A percentile compares a stretch with the other conserved stretches of the same genome.
Conservation (phyloP, 495 filamentous ascomycete genomes). For the Delitschia confertaspora region DNA sequence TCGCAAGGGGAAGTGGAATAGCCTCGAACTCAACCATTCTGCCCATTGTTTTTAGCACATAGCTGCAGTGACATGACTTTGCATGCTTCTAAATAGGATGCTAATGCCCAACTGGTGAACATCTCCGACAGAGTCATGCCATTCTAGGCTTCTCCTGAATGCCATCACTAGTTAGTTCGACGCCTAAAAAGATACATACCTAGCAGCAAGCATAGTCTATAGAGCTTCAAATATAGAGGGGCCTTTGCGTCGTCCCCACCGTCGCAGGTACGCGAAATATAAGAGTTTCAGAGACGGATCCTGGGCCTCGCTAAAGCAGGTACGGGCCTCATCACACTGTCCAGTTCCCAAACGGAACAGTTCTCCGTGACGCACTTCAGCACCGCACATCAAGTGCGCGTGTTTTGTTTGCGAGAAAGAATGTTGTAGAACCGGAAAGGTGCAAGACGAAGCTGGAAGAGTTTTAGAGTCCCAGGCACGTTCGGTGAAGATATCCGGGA, state of each 20-base stretch:
- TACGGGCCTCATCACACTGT: constrained; percentile 8
- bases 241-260: background rate
- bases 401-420: background rate
- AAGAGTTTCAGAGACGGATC: constrained; percentile 18
- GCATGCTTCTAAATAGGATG: constrained; percentile 2
- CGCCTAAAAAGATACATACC: background rate
- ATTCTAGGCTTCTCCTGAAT: background rate
- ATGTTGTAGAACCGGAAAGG: constrained; percentile 6
- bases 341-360: constrained; percentile 24
- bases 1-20: background rate
- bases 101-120: constrained; percentile 2
- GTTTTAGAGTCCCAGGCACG: constrained; percentile 12
- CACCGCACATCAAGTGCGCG: constrained; percentile 6
- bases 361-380: constrained; percentile 13
- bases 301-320: constrained; percentile 22
- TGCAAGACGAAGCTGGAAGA: constrained; percentile 10
- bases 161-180: background rate
- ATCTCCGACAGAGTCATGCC: constrained; percentile 15
- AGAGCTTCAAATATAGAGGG: no score
- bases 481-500: no score
- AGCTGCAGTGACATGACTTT: constrained; percentile 10
- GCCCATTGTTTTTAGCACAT: constrained; percentile 9
- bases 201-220: no score
- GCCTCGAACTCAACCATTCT: constrained; percentile 8
- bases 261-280: constrained; percentile 5